Percentiles rank a stretch among this genome's conserved stretches.
Conservation (phyloP, 1,284 basidiomycete species). For the Ceratorhiza oryzae-sativae region DNA sequence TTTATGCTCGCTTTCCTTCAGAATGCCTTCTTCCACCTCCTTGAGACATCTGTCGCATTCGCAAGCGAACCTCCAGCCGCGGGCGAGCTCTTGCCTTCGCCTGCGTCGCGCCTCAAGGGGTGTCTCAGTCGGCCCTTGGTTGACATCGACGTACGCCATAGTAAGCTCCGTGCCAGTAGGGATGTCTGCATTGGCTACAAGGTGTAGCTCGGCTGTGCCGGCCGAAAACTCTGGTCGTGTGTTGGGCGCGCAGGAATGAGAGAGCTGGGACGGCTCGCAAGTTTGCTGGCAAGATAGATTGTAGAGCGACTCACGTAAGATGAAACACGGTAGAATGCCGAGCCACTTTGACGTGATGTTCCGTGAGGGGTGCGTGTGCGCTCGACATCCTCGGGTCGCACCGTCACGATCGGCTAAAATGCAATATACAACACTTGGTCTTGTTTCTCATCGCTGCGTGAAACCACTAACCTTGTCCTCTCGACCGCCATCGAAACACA, state of each 20-base stretch:
- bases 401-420: conserved; percentile 51
- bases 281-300: neutral
- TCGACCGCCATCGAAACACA: conserved; percentile 68
- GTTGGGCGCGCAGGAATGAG: conserved; percentile 74
- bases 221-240: conserved; percentile 66
- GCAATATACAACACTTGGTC: neutral
- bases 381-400: conserved; percentile 71
- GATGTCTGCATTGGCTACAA: conserved; percentile 68
- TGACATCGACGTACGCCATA: conserved; percentile 74
- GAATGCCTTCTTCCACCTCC: conserved; percentile 53
- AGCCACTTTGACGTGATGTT: conserved; percentile 73
- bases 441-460: neutral
- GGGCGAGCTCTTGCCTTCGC: conserved; percentile 72
- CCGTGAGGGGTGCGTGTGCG: conserved; percentile 75
- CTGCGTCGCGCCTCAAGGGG: conserved; percentile 63
- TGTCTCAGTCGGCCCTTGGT: conserved; percentile 61
- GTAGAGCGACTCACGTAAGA: conserved; percentile 63
- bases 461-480: conserved; percentile 65
- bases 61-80: conserved; percentile 81
- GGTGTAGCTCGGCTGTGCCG: conserved; percentile 68
- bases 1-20: conserved; percentile 30
- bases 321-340: conserved; percentile 74
- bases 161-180: conserved; percentile 77
- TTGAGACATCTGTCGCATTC: conserved; percentile 66
- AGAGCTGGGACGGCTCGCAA: conserved; percentile 52